Evolutionary conservation across 208 protist species (phyloP).

Genomic region (Crithidia brevicula): DNA sequence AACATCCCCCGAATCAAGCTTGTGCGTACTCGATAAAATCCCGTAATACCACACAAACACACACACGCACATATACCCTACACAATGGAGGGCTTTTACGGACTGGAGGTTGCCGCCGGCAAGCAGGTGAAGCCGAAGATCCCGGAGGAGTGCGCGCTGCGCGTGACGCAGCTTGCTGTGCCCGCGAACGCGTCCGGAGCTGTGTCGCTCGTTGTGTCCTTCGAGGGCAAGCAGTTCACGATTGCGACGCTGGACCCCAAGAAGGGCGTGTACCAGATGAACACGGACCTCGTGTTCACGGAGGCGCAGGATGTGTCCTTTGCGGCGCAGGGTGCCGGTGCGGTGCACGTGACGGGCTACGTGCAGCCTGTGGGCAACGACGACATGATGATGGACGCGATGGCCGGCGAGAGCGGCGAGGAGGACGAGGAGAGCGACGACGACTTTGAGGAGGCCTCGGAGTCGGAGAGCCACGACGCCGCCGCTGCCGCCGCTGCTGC

Average conservation of each 20-base stretch:
- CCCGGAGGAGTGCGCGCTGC: constrained; percentile 80
- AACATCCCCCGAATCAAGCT: too few species aligned
- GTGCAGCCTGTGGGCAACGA: constrained; percentile 83
- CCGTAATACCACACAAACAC: background rate
- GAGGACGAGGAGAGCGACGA: constrained; percentile 50
- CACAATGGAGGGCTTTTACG: constrained; percentile 91
- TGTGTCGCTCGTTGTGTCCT: constrained; percentile 77
- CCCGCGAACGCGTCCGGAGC: constrained; percentile 76
- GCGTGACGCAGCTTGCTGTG: constrained; percentile 87
- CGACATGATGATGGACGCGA: constrained; percentile 54
- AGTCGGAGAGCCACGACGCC: constrained; percentile 41
- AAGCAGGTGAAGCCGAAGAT: constrained; percentile 89
- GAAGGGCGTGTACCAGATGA: constrained; percentile 81
- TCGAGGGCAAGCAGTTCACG: constrained; percentile 90
- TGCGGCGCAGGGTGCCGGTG: constrained; percentile 69
- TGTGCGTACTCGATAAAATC: too few species aligned
- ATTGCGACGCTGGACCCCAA: constrained; percentile 89
- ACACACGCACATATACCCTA: background rate
- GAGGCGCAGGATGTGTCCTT: constrained; percentile 78
- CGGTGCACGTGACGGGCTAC: constrained; percentile 86
- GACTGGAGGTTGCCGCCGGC: constrained; percentile 68
- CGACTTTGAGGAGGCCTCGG: constrained; percentile 40
- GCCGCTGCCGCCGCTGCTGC: constrained; percentile 22
- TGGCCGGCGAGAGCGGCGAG: constrained; percentile 33
- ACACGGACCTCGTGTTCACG: constrained; percentile 88